These are phyloP conservation scores for Madurella mycetomatis DNA, from an alignment of 2,329 filamentous ascomycete species.

Conservation along the genomic window DNA sequence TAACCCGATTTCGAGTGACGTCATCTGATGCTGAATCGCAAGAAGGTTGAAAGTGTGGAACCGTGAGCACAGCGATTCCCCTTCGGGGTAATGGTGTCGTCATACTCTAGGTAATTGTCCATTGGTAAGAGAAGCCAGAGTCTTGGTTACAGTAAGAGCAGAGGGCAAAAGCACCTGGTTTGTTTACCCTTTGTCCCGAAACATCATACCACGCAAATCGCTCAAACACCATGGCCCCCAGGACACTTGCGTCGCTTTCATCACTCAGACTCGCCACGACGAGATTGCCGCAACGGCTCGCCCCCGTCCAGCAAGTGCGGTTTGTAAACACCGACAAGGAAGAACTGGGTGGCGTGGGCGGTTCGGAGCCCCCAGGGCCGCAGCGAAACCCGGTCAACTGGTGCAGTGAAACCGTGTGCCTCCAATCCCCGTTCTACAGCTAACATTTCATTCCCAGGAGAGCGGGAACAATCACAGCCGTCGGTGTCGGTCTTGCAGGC, in stretches of 20 bases:
- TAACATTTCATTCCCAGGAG: conserved; percentile 5
- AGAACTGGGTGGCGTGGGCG: conserved; percentile 10
- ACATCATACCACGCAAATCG: neutral
- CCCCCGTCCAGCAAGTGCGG: conserved; percentile 1
- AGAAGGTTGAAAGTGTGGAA: too few relatives aligned
- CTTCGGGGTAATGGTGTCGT: too few relatives aligned
- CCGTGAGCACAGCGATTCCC: too few relatives aligned
- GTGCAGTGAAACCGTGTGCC: neutral
- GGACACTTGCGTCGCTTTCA: neutral
- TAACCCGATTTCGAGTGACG: too few relatives aligned
- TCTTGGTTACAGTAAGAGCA: too few relatives aligned
- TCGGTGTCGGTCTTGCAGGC: conserved; percentile 5
- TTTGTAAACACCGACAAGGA: conserved; percentile 10
- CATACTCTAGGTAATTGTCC: too few relatives aligned
- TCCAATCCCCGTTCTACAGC: neutral
- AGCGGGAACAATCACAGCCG: conserved; percentile 12
- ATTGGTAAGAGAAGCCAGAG: too few relatives aligned
- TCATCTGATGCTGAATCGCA: too few relatives aligned
- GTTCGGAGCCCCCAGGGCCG: conserved; percentile 8
- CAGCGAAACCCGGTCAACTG: conserved; percentile 12
- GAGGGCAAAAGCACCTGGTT: neutral
- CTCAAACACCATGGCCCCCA: neutral
- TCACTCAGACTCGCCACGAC: neutral
- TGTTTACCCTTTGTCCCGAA: neutral
- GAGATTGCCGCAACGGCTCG: neutral